These are phyloP conservation scores for Naganishia vishniacii DNA, from an alignment of 768 basidiomycete species.

Conservation along the genomic window DNA sequence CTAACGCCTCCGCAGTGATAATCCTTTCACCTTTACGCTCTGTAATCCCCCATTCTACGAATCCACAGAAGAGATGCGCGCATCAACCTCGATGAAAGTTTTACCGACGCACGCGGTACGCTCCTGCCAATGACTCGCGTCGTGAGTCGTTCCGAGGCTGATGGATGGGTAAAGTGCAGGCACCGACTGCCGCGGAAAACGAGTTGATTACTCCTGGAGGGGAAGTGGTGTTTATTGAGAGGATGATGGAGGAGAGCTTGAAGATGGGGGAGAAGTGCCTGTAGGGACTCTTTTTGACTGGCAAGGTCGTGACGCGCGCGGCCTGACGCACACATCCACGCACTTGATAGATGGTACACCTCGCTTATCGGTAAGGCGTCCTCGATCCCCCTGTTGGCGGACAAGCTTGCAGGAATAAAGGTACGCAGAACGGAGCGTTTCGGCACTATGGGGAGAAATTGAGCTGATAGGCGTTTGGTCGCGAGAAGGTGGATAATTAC, in stretches of 20 bases:
- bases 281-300: no score
- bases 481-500: constrained; percentile 74
- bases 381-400: constrained; percentile 62
- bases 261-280: constrained; percentile 55
- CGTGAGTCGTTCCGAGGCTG: no score
- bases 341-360: constrained; percentile 84
- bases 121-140: no score
- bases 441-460: constrained; percentile 21
- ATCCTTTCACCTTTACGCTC: constrained; percentile 68
- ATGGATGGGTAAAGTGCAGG: no score
- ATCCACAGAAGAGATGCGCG: constrained; percentile 62
- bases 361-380: constrained; percentile 85
- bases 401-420: constrained; percentile 53
- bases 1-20: not conserved
- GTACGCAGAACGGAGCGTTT: constrained; percentile 42
- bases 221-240: constrained; percentile 67
- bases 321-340: no score
- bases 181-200: constrained; percentile 76
- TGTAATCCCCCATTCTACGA: constrained; percentile 95
- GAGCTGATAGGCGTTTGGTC: not conserved
- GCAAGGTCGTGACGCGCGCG: no score
- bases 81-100: constrained; percentile 62
- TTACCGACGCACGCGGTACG: constrained; percentile 62
- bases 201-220: constrained; percentile 91
- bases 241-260: constrained; percentile 72